Percentiles rank a stretch among this genome's conserved stretches.
Conservation (phyloP, 176 grass and related monocot species). For the Musa schizocarpa region DNA sequence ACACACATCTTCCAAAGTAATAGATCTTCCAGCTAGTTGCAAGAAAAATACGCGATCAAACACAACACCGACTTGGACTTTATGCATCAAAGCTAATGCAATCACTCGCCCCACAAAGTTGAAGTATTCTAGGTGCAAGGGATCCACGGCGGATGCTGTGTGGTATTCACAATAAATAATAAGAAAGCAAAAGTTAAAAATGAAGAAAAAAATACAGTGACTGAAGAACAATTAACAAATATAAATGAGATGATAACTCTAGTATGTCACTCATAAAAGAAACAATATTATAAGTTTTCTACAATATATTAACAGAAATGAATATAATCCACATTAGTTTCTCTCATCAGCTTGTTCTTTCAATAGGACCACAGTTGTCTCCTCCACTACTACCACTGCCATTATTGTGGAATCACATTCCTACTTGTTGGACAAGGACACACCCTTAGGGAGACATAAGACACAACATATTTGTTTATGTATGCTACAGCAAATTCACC, state of each 20-base stretch:
- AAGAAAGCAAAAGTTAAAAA: too few relatives aligned
- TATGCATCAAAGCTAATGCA: conserved; percentile 95
- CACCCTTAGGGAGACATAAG: too few relatives aligned
- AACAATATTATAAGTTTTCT: too few relatives aligned
- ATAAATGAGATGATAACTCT: too few relatives aligned
- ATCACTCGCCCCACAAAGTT: conserved; percentile 79
- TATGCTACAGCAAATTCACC: too few relatives aligned
- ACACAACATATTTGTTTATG: too few relatives aligned
- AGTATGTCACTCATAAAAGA: too few relatives aligned
- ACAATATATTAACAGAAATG: too few relatives aligned
- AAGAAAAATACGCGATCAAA: conserved; percentile 80
- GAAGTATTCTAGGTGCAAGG: conserved; percentile 88
- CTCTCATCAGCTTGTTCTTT: not conserved
- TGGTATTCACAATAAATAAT: not conserved
- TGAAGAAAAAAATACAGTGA: not conserved
- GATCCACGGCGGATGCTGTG: conserved; percentile 88
- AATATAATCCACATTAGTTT: not conserved
- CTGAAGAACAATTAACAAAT: not conserved
- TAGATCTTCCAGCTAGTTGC: conserved; percentile 66
- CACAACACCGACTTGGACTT: conserved; percentile 82
- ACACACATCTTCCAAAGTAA: conserved; percentile 80
- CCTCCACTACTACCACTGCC: not conserved
- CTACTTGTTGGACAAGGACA: too few relatives aligned
- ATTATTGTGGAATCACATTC: not conserved
- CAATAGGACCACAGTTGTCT: not conserved